Conservation (phyloP, 805 yeast genomes). For the Wickerhamiella shivajii region DNA sequence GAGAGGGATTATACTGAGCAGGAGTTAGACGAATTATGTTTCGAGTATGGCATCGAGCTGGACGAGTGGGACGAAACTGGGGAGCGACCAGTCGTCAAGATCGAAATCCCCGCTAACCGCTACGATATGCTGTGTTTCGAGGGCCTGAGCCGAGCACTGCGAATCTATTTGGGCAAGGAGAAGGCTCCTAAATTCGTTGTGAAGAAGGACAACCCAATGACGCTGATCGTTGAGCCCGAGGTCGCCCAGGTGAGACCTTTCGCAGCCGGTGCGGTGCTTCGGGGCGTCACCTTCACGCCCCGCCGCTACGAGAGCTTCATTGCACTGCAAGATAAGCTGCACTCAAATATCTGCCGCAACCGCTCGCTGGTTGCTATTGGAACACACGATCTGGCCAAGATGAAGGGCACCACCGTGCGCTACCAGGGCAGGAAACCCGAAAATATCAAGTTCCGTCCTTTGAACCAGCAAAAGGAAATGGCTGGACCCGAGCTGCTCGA, state of each 20-base stretch:
- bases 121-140: slow-evolving; percentile 96
- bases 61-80: slow-evolving; percentile 91
- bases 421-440: slow-evolving; percentile 74
- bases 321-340: slow-evolving; percentile 90
- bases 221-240: slow-evolving; percentile 60
- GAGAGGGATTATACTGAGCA: slow-evolving; percentile 52
- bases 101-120: slow-evolving; percentile 95
- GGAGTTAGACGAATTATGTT: slow-evolving; percentile 94
- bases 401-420: slow-evolving; percentile 63
- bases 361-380: slow-evolving; percentile 97
- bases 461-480: slow-evolving; percentile 34
- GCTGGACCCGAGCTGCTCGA: slow-evolving; percentile 72
- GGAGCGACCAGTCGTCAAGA: slow-evolving; percentile 92
- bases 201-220: slow-evolving; percentile 43
- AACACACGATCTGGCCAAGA: slow-evolving; percentile 81
- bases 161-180: slow-evolving; percentile 65
- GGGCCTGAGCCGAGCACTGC: slow-evolving; percentile 91
- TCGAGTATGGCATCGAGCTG: slow-evolving; percentile 92
- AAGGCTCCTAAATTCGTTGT: slow-evolving; percentile 53
- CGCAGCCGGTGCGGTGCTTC: slow-evolving; percentile 88
- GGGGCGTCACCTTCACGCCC: slow-evolving; percentile 67
- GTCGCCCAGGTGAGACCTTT: slow-evolving; percentile 71
- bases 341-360: slow-evolving; percentile 89
- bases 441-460: slow-evolving; percentile 44
- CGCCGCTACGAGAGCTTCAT: slow-evolving; percentile 89